Evolutionary conservation across 2,329 filamentous ascomycete genomes (phyloP).

Genomic region (Huntiella omanensis): DNA sequence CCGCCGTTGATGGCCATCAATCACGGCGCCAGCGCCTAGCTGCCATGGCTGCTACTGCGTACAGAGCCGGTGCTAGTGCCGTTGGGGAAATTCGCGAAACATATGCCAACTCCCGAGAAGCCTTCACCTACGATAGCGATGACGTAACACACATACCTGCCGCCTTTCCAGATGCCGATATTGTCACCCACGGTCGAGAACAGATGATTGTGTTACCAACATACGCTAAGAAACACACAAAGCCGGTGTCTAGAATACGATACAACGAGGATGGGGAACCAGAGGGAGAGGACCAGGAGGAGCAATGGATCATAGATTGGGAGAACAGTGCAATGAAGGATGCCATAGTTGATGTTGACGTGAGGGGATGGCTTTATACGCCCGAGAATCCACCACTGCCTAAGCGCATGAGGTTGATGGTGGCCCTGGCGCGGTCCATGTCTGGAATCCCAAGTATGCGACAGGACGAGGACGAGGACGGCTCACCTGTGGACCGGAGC

Average conservation of each 20-base stretch:
- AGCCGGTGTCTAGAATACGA: not conserved
- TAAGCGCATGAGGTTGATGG: slow-evolving; percentile 67
- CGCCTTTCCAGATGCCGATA: slow-evolving; percentile 68
- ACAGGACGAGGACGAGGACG: slow-evolving; percentile 14
- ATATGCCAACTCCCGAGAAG: slow-evolving; percentile 33
- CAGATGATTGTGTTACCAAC: slow-evolving; percentile 93
- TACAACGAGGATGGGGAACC: slow-evolving; percentile 15
- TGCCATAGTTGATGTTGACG: slow-evolving; percentile 81
- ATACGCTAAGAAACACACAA: slow-evolving; percentile 55
- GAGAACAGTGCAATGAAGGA: slow-evolving; percentile 62
- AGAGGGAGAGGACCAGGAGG: slow-evolving; percentile 20
- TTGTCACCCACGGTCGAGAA: slow-evolving; percentile 61
- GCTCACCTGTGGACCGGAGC: slow-evolving; percentile 24
- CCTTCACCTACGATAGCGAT: slow-evolving; percentile 15
- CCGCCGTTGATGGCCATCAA: no score
- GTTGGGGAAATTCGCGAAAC: slow-evolving; percentile 41
- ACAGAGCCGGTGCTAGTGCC: slow-evolving; percentile 35
- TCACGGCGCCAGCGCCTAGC: slow-evolving; percentile 62
- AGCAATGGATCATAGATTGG: slow-evolving; percentile 66
- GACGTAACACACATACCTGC: slow-evolving; percentile 38
- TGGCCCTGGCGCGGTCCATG: slow-evolving; percentile 70
- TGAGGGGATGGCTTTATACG: slow-evolving; percentile 86
- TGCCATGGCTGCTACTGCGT: slow-evolving; percentile 37
- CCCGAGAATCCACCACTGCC: slow-evolving; percentile 73
- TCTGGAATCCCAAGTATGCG: slow-evolving; percentile 65